These are phyloP conservation scores for Boletus rufocinnamomeus DNA, from an alignment of 768 basidiomycete species.

Conservation along the genomic window DNA sequence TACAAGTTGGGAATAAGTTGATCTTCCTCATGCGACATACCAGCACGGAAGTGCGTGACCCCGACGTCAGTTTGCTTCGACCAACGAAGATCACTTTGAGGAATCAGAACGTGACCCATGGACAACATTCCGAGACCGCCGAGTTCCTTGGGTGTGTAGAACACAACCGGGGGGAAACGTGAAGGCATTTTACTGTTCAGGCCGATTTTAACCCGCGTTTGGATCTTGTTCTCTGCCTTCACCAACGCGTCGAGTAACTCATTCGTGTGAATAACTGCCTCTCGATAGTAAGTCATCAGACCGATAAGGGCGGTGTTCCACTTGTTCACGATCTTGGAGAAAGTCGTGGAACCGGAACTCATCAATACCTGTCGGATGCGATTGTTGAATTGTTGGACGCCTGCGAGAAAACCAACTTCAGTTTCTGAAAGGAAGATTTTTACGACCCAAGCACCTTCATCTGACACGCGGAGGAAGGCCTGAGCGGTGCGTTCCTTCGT, in stretches of 20 bases:
- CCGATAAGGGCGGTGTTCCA: constrained; percentile 97
- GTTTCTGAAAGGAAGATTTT: neutral
- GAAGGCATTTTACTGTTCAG: constrained; percentile 99
- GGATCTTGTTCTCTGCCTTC: constrained; percentile 99
- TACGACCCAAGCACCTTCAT: constrained; percentile 60
- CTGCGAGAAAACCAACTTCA: constrained; percentile 36
- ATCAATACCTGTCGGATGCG: constrained; percentile 95
- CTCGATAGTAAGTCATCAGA: constrained; percentile 97
- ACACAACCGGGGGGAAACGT: constrained; percentile 95
- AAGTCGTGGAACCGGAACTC: constrained; percentile 98
- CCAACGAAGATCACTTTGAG: constrained; percentile 96
- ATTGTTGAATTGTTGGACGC: constrained; percentile 97
- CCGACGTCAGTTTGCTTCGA: constrained; percentile 98
- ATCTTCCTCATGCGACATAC: constrained; percentile 95
- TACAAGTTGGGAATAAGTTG: constrained; percentile 97
- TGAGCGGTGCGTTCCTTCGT: constrained; percentile 98
- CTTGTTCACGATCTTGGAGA: constrained; percentile 98
- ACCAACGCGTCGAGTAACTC: constrained; percentile 94
- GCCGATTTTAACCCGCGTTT: constrained; percentile 99
- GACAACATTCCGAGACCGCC: constrained; percentile 99
- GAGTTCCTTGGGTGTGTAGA: constrained; percentile 97
- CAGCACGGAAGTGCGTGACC: constrained; percentile 98
- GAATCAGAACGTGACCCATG: constrained; percentile 99
- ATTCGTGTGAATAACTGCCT: constrained; percentile 96
- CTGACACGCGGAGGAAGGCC: constrained; percentile 96